Conservation (phyloP, 305 asterid species). For the Plantago coronopus region DNA sequence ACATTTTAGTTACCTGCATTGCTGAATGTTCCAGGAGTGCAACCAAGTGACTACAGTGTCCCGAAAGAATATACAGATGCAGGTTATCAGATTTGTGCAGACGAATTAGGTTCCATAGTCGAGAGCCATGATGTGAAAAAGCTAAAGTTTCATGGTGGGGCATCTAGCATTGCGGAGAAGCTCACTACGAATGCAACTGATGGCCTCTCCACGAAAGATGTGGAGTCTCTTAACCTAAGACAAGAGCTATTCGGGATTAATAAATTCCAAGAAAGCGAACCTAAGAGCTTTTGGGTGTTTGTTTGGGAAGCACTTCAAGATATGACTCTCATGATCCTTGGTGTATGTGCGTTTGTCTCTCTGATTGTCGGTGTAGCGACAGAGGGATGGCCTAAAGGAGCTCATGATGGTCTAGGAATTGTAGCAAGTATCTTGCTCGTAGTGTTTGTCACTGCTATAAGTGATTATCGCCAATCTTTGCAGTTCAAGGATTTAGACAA, state of each 20-base stretch:
- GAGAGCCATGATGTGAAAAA: conserved; percentile 78
- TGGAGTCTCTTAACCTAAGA: conserved; percentile 39
- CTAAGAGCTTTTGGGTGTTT: conserved; percentile 66
- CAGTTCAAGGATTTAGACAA: conserved; percentile 84
- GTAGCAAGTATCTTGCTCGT: conserved; percentile 81
- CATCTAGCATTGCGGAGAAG: conserved; percentile 47
- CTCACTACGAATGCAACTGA: conserved; percentile 43
- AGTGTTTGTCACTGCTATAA: conserved; percentile 81
- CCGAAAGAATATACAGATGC: conserved; percentile 63
- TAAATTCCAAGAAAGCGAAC: conserved; percentile 50
- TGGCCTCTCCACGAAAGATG: conserved; percentile 49
- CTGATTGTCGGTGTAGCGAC: conserved; percentile 74
- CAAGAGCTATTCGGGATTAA: conserved; percentile 56
- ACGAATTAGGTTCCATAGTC: conserved; percentile 72
- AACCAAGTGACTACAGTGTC: conserved; percentile 60
- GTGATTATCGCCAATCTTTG: conserved; percentile 82
- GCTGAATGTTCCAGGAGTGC: conserved; percentile 46
- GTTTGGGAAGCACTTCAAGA: conserved; percentile 93
- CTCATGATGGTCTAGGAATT: conserved; percentile 90
- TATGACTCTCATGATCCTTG: conserved; percentile 90
- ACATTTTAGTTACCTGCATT: conserved; percentile 1
- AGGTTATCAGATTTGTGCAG: conserved; percentile 74
- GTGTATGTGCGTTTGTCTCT: conserved; percentile 72
- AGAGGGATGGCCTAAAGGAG: conserved; percentile 93
- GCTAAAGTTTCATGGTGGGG: conserved; percentile 69